A percentile compares a stretch with the other conserved stretches of the same genome.
Evolutionary conservation across 495 filamentous ascomycete species (phyloP).

Genomic region (Lichenothelia convexa): DNA sequence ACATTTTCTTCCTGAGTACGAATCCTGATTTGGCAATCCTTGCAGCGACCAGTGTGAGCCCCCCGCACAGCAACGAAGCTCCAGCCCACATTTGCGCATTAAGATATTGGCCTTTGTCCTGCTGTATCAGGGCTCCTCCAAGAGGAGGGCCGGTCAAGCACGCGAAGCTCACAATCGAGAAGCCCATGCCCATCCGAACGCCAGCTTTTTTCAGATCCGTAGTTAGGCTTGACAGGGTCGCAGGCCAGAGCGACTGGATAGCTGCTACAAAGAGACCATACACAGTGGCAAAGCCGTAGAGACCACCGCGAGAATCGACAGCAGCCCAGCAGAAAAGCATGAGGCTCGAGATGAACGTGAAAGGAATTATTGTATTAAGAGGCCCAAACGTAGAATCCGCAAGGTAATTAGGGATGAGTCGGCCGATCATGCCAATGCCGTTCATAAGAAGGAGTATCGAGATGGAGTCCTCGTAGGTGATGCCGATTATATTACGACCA

Average conservation of each 20-base stretch:
- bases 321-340: conserved; percentile 18
- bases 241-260: conserved; percentile 19
- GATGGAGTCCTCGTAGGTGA: conserved; percentile 14
- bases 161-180: conserved; percentile 16
- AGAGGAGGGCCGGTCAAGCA: conserved; percentile 21
- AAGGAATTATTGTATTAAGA: conserved; percentile 20
- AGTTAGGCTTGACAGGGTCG: conserved; percentile 16
- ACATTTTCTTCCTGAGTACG: conserved; percentile 9
- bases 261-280: conserved; percentile 18
- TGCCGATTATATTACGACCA: conserved; percentile 11
- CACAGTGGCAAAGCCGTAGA: conserved; percentile 16
- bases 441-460: conserved; percentile 20
- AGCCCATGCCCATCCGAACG: conserved; percentile 21
- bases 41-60: conserved; percentile 8
- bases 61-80: conserved; percentile 8
- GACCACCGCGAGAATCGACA: conserved; percentile 7
- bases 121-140: conserved; percentile 19
- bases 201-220: conserved; percentile 19
- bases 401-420: conserved; percentile 18
- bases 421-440: conserved; percentile 18
- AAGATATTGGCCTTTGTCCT: conserved; percentile 12
- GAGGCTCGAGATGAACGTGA: conserved; percentile 8
- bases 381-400: conserved; percentile 17
- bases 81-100: conserved; percentile 18
- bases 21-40: conserved; percentile 15